phyloP scores from a whole-genome alignment of 1,284 basidiomycete genomes.

The Sanguinoderma infundibulare region DNA sequence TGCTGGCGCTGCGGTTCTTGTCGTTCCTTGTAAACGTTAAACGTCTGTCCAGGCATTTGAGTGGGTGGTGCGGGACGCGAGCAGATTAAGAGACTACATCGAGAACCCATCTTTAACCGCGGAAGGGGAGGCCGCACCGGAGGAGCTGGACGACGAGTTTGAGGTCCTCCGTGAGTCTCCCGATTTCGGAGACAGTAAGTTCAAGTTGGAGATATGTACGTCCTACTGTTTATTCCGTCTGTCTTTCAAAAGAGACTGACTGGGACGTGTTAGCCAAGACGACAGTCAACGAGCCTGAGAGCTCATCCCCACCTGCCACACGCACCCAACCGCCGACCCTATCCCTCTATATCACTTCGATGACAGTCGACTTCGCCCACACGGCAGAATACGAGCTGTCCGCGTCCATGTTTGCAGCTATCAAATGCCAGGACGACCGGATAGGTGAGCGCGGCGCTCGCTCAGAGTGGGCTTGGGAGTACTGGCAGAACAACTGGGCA shows the following conservation, averaged over 20 bases:
- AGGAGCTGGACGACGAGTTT: conserved; percentile 44
- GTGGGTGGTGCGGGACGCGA: conserved; percentile 63
- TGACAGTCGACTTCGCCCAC: conserved; percentile 62
- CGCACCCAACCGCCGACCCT: conserved; percentile 42
- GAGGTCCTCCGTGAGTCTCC: conserved; percentile 68
- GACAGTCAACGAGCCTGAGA: conserved; percentile 16
- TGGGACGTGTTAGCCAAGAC: conserved; percentile 22
- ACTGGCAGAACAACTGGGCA: conserved; percentile 66
- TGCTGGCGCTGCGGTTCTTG: not conserved
- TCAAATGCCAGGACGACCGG: conserved; percentile 67
- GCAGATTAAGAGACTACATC: conserved; percentile 57
- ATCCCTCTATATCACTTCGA: conserved; percentile 71
- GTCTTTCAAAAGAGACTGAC: not conserved
- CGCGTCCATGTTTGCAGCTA: conserved; percentile 73
- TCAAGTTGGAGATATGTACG: conserved; percentile 71
- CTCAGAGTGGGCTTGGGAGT: conserved; percentile 76
- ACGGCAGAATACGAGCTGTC: conserved; percentile 62
- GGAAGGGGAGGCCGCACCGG: conserved; percentile 15
- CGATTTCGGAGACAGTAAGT: conserved; percentile 71
- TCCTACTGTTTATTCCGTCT: not conserved
- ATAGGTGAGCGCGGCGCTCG: conserved; percentile 66
- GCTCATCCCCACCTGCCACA: conserved; percentile 26
- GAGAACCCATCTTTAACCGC: conserved; percentile 32
- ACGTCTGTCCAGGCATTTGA: conserved; percentile 57
- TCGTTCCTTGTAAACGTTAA: not conserved